Evolutionary conservation across 2,329 filamentous ascomycete genomes (phyloP), one percentile per base, ranked within the genome.

Genomic region (Alternaria rosae): DNA sequence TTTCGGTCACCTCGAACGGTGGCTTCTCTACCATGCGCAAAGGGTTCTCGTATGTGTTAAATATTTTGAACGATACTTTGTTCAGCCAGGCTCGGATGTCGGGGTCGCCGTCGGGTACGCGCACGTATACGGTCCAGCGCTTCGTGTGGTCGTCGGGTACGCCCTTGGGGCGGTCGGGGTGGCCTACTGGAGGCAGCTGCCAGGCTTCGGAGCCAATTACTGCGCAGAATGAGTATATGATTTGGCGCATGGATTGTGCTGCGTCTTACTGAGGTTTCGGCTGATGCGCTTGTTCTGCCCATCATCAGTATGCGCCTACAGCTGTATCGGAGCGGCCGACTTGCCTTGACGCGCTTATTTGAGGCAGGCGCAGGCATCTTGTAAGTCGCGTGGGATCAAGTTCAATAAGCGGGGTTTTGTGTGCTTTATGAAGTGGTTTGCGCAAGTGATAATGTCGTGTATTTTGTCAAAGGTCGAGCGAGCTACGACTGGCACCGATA

Each of bases 51-150:
- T 97, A 98, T 10, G 94, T 97, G 80, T 98, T 94, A 84, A 97
- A 94, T 15, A 99, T 88, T 80, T 98, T 98, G 83, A 99, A 99
- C 79, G 97, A 94, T 1, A 99, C 94, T 73, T 97, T 94, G 61
- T 94, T 92, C 69, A 98, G 86, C 93, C 95, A 99, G 80, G 97
- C 95, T 26, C 92, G 93, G 69, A 98, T 91, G 76, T 97, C 92
- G 0, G 83, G 83, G 62, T 92, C 92, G 78, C 92, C 92, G 73
- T 97, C 93, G 56, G 97, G 85, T 48, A 94, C 93, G 76, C 92
- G 92, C 60, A 99, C 92, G 79, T 96, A 98, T 66, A 98, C 92
- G 74, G 91, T 90, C 95, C 95, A 99, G 66, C 92, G 92, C 83
- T 98, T 96, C 30, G 94, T 98, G 84, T 99, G 95, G 80, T 97